Percentiles rank a stretch among this genome's conserved stretches.
Evolutionary conservation across 768 basidiomycete genomes (phyloP).

Genomic region (Trametes cinnabarina): DNA sequence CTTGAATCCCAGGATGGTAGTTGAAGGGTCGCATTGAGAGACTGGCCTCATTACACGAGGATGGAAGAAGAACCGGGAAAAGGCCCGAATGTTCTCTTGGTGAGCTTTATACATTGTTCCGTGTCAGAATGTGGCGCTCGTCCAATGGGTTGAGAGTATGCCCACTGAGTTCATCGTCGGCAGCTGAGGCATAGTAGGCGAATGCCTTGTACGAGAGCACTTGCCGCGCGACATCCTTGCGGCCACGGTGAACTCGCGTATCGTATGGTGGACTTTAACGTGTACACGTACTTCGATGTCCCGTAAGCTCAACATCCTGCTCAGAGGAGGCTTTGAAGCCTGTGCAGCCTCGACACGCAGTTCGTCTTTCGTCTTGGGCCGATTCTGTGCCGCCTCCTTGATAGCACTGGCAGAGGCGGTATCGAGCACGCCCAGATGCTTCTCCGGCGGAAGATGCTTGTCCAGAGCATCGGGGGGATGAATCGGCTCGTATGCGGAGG

Average conservation of each 20-base stretch:
- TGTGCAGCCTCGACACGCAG: conserved; percentile 62
- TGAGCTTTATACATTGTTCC: conserved; percentile 42
- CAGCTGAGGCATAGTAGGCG: conserved; percentile 83
- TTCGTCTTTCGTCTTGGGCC: conserved; percentile 64
- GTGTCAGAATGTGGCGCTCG: neutral
- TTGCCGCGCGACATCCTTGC: conserved; percentile 66
- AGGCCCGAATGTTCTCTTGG: conserved; percentile 74
- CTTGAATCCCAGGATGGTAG: conserved; percentile 67
- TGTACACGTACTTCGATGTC: conserved; percentile 71
- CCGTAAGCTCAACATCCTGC: conserved; percentile 66
- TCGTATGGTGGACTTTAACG: neutral
- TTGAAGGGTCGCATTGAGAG: conserved; percentile 63
- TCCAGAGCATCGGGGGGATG: conserved; percentile 83
- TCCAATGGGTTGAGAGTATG: conserved; percentile 7
- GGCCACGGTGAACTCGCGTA: neutral
- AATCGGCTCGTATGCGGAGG: conserved; percentile 71
- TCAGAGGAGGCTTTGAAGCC: conserved; percentile 60
- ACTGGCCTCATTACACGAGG: conserved; percentile 76
- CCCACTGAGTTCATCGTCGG: conserved; percentile 82
- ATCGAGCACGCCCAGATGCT: conserved; percentile 69
- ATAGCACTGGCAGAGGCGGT: conserved; percentile 41
- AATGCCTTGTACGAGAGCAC: conserved; percentile 72
- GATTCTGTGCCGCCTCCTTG: conserved; percentile 53
- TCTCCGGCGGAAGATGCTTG: conserved; percentile 64
- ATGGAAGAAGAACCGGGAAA: conserved; percentile 81